Base-by-base conservation (phyloP, 1,139 yeast genomes). In the Petasospora fabianii region DNA sequence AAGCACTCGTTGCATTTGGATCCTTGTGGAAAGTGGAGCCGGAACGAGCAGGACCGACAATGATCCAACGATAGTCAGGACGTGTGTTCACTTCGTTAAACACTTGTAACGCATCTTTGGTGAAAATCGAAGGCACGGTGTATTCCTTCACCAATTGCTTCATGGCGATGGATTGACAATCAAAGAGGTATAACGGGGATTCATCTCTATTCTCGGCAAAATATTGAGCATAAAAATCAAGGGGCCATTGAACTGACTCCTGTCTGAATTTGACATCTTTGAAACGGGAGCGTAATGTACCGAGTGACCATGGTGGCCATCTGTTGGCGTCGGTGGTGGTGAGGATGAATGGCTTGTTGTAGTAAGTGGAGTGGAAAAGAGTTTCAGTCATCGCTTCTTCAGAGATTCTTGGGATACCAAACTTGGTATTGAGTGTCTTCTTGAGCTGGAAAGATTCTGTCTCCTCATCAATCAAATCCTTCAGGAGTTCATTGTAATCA, bases 1-100 rank as follows among this genome's bases (percentile, higher is more conserved):
- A 88, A 0, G 96, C 96, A 39, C 84, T 78, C 0, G 96, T 88
- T 34, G 79, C 77, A 57, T 88, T 88, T 4, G 97, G 97, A 55
- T 88, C 97, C 53, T 88, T 87, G 60, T 88, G 97, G 60, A 87
- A 88, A 0, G 95, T 84, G 1, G 95, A 84, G 0, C 96, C 97
- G 14, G 88, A 79, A 36, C 95, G 62, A 19, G 65, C 68, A 1
- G 95, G 87, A 0, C 97, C 97, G 13, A 84, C 73, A 33, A 88
- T 88, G 27, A 88, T 66, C 97, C 97, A 88, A 10, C 94, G 77
- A 59, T 84, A 84, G 59, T 88, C 96, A 0, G 97, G 97, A 38
- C 96, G 71, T 48, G 84, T 80, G 5, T 34, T 26, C 1, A 33
- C 42, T 9, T 35, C 42, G 19, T 49, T 48, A 31, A 45, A 44